Evolutionary conservation across 2,329 filamentous ascomycete species (phyloP).

Genomic region (Penicillium nordicum): DNA sequence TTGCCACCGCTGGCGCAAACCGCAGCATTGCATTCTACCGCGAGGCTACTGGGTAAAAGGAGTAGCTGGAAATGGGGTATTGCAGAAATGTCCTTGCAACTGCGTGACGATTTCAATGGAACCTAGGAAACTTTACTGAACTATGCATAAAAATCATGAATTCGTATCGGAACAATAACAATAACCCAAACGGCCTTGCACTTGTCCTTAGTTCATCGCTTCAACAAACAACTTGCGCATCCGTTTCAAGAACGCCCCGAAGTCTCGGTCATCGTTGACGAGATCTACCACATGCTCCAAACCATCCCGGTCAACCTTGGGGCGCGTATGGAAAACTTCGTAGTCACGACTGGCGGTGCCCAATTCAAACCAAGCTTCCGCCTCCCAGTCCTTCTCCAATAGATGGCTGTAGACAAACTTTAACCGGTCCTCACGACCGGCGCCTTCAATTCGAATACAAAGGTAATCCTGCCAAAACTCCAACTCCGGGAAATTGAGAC

Average conservation of each 20-base stretch:
- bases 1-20: constrained; percentile 75
- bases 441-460: constrained; percentile 84
- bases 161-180: constrained; percentile 11
- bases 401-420: constrained; percentile 89
- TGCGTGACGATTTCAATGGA: constrained; percentile 15
- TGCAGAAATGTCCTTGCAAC: neutral
- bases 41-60: constrained; percentile 65
- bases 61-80: neutral
- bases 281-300: constrained; percentile 55
- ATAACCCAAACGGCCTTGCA: neutral
- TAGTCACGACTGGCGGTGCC: constrained; percentile 79
- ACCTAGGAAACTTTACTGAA: constrained; percentile 7
- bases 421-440: constrained; percentile 75
- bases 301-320: constrained; percentile 56
- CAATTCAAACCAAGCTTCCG: constrained; percentile 91
- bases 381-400: constrained; percentile 80
- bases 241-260: constrained; percentile 59
- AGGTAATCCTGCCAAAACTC: constrained; percentile 95
- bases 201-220: constrained; percentile 45
- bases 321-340: constrained; percentile 74
- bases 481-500: constrained; percentile 88
- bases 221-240: constrained; percentile 61
- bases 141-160: constrained; percentile 16
- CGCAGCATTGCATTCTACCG: constrained; percentile 76
- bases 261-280: constrained; percentile 59